Conservation (phyloP, 2,329 filamentous ascomycete species). For the Periconia sp. region DNA sequence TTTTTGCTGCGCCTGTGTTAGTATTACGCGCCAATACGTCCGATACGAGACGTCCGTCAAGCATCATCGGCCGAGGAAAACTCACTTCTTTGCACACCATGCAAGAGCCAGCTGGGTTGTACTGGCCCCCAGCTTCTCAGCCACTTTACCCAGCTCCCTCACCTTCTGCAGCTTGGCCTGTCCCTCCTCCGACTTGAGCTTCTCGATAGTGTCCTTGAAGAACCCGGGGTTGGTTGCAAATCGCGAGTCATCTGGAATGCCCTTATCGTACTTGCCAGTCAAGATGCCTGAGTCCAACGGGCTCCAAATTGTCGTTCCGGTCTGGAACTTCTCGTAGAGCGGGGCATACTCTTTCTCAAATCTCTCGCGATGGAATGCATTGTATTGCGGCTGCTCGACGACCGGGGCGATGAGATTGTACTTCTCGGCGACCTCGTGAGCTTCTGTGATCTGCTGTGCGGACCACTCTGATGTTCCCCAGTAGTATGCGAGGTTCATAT, state of each 20-base stretch:
- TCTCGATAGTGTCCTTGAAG: slow-evolving; percentile 63
- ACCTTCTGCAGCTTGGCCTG: slow-evolving; percentile 65
- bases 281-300: slow-evolving; percentile 64
- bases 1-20: slow-evolving; percentile 47
- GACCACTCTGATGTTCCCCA: slow-evolving; percentile 65
- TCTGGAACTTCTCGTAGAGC: slow-evolving; percentile 62
- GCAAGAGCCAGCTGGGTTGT: slow-evolving; percentile 62
- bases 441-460: slow-evolving; percentile 65
- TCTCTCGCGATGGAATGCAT: slow-evolving; percentile 65
- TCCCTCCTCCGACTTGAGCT: slow-evolving; percentile 57
- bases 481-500: slow-evolving; percentile 63
- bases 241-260: slow-evolving; percentile 65
- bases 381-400: slow-evolving; percentile 65
- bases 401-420: slow-evolving; percentile 66
- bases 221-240: slow-evolving; percentile 64
- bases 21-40: neutral
- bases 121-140: slow-evolving; percentile 56
- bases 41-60: neutral
- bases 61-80: neutral
- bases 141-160: slow-evolving; percentile 58
- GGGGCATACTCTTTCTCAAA: slow-evolving; percentile 68
- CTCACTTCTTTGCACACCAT: slow-evolving; percentile 63
- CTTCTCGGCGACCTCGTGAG: slow-evolving; percentile 64
- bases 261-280: slow-evolving; percentile 70
- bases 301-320: slow-evolving; percentile 64